Percentiles rank a stretch among this genome's conserved stretches.
These are phyloP conservation scores for Arctium lappa DNA, from an alignment of 129 eudicot species.

Conservation along the genomic window DNA sequence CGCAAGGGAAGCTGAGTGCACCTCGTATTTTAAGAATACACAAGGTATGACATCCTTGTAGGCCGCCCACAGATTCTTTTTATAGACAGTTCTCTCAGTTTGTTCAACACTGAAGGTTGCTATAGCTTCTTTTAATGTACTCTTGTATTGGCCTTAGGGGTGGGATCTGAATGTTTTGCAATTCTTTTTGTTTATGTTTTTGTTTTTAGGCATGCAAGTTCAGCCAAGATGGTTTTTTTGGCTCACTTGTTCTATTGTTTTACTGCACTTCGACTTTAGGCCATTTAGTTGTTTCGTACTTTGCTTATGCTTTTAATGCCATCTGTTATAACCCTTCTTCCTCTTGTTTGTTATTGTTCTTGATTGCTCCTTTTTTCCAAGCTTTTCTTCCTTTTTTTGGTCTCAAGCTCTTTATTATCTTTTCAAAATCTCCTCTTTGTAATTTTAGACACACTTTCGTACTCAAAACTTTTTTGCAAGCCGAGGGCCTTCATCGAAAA, in stretches of 20 bases:
- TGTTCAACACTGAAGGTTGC: neutral
- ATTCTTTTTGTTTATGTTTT: too few relatives aligned
- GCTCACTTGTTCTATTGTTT: neutral
- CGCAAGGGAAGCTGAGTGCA: constrained; percentile 95
- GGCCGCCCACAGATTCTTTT: neutral
- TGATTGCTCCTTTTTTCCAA: too few relatives aligned
- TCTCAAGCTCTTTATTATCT: too few relatives aligned
- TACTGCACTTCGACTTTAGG: neutral
- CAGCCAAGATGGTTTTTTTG: neutral
- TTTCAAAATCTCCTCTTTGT: too few relatives aligned
- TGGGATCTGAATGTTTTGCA: neutral
- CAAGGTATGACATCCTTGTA: constrained; percentile 41
- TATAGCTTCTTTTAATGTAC: neutral
- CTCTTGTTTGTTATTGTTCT: too few relatives aligned
- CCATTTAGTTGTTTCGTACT: neutral
- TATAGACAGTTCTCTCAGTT: neutral
- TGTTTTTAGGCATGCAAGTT: neutral
- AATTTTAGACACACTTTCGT: too few relatives aligned
- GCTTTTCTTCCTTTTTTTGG: too few relatives aligned
- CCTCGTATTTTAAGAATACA: constrained; percentile 97
- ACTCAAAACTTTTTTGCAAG: too few relatives aligned
- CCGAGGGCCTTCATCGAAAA: too few relatives aligned
- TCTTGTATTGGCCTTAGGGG: neutral
- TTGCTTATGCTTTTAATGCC: too few relatives aligned
- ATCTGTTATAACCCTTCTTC: too few relatives aligned